Evolutionary conservation across 768 basidiomycete species (phyloP).

Genomic region (Tephrocybe sp.): DNA sequence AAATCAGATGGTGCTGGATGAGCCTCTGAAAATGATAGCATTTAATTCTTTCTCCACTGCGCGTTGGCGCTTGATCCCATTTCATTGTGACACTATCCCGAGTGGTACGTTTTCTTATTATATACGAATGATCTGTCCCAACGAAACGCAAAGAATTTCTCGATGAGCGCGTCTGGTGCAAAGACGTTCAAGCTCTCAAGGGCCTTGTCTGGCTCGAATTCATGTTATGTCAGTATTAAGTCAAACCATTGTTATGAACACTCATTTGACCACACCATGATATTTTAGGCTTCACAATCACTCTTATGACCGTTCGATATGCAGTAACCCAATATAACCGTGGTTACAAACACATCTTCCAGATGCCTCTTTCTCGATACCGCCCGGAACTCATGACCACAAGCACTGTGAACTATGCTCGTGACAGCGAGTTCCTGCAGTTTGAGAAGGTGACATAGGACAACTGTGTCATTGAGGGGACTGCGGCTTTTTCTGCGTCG

Average conservation of each 20-base stretch:
- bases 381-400: conserved; percentile 19
- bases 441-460: conserved; percentile 27
- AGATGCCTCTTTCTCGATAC: conserved; percentile 49
- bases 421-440: conserved; percentile 37
- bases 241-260: neutral
- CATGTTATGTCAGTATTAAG: conserved; percentile 43
- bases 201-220: conserved; percentile 60
- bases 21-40: conserved; percentile 30
- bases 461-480: neutral
- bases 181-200: conserved; percentile 51
- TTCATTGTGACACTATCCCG: conserved; percentile 48
- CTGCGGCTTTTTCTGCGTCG: neutral
- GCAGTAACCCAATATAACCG: conserved; percentile 37
- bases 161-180: conserved; percentile 51
- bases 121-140: neutral
- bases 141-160: conserved; percentile 30
- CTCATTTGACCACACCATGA: neutral
- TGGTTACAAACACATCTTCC: conserved; percentile 53
- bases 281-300: conserved; percentile 39
- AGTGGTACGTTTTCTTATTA: conserved; percentile 29
- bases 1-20: neutral
- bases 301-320: conserved; percentile 41
- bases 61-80: conserved; percentile 49
- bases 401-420: conserved; percentile 2
- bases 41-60: conserved; percentile 62